These are phyloP conservation scores for Metschnikowia drakensbergensis DNA, from an alignment of 805 yeast species.

Conservation along the genomic window DNA sequence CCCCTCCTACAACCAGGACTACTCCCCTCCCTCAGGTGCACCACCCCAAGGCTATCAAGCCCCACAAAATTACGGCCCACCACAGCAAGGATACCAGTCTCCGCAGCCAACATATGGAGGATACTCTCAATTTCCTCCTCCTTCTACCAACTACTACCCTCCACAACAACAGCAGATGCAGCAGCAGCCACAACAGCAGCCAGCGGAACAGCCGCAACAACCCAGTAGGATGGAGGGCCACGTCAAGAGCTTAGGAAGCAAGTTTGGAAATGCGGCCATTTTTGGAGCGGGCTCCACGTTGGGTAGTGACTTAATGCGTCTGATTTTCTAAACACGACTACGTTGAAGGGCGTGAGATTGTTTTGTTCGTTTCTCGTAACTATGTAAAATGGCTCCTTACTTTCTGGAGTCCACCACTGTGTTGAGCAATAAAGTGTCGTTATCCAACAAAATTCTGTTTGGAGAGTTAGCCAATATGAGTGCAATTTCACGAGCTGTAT, in stretches of 20 bases:
- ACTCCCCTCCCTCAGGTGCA: not conserved
- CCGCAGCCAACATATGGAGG: slow-evolving; percentile 33
- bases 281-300: slow-evolving; percentile 96
- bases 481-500: slow-evolving; percentile 96
- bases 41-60: slow-evolving; percentile 3
- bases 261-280: slow-evolving; percentile 87
- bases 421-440: slow-evolving; percentile 85
- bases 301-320: slow-evolving; percentile 76
- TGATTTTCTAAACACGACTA: slow-evolving; percentile 47
- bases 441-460: slow-evolving; percentile 86
- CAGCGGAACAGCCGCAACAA: slow-evolving; percentile 23
- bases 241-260: slow-evolving; percentile 66
- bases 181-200: slow-evolving; percentile 22
- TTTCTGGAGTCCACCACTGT: slow-evolving; percentile 77
- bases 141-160: slow-evolving; percentile 45
- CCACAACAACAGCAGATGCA: slow-evolving; percentile 21
- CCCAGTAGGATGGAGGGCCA: slow-evolving; percentile 15
- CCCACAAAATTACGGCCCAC: slow-evolving; percentile 2
- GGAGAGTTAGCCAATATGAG: slow-evolving; percentile 79
- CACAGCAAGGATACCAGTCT: slow-evolving; percentile 12
- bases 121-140: slow-evolving; percentile 49
- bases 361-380: slow-evolving; percentile 11
- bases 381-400: slow-evolving; percentile 17
- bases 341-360: no score
- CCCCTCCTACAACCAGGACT: slow-evolving; percentile 3